Conservation (phyloP, 441 rosid genomes). For the Flueggea neowawraea region DNA sequence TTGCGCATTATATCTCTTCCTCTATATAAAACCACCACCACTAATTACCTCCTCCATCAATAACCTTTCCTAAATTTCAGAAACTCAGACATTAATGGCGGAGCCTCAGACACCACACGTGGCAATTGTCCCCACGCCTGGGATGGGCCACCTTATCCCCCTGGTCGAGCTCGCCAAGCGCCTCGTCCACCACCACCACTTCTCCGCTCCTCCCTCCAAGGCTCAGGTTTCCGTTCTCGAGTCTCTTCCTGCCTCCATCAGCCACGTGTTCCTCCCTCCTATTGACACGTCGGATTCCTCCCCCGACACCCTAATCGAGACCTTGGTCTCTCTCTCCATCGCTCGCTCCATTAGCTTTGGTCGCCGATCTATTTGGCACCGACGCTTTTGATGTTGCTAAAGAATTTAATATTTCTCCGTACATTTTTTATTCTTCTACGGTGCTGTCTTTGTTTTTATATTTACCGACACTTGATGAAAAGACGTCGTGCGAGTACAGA, state of each 20-base stretch:
- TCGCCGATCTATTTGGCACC: slow-evolving; percentile 74
- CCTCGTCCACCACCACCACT: slow-evolving; percentile 33
- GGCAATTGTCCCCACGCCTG: slow-evolving; percentile 63
- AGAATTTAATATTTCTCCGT: slow-evolving; percentile 55
- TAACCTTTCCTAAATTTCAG: slow-evolving; percentile 27
- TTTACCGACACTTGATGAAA: slow-evolving; percentile 48
- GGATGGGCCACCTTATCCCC: slow-evolving; percentile 72
- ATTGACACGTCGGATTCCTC: slow-evolving; percentile 46
- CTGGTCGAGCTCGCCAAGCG: slow-evolving; percentile 49
- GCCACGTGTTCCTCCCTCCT: slow-evolving; percentile 45
- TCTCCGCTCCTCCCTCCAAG: slow-evolving; percentile 46
- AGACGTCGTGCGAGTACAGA: slow-evolving; percentile 45
- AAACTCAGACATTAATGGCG: no score
- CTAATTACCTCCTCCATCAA: background rate
- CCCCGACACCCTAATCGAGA: slow-evolving; percentile 30
- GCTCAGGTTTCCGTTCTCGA: slow-evolving; percentile 48
- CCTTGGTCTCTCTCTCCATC: slow-evolving; percentile 44
- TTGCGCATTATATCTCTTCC: no score
- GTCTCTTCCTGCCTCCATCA: slow-evolving; percentile 50
- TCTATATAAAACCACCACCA: no score
- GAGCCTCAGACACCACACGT: slow-evolving; percentile 25
- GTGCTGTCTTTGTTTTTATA: slow-evolving; percentile 45
- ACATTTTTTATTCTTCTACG: slow-evolving; percentile 53
- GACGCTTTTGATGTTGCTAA: slow-evolving; percentile 59
- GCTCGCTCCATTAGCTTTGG: slow-evolving; percentile 48